Evolutionary conservation across 306 rosid genomes (phyloP), one percentile per base, ranked within the genome.

Genomic region (Quercus gilva): DNA sequence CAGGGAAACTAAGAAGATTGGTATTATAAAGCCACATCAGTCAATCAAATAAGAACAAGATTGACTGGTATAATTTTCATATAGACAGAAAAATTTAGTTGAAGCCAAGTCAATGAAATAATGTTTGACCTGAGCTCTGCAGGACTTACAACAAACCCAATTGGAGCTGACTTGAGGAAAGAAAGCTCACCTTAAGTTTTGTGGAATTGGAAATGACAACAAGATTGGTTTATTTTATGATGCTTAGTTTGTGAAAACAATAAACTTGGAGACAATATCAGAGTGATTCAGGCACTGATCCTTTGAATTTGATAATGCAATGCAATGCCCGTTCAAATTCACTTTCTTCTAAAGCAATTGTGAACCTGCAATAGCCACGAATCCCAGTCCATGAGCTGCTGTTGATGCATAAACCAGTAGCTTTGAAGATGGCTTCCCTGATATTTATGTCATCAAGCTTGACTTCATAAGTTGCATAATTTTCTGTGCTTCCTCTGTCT

Each of bases 351-450:
- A 92, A 78, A 4, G 98, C 98, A 74, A 90, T 81, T 67, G 92
- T 89, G 87, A 95, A 90, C 49, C 97, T 90, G 75, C 99, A 95
- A 83, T 87, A 95, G 80, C 98, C 94, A 65, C 97, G 97, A 80
- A 95, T 90, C 75, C 97, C 98, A 29, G 99, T 92, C 99, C 98
- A 95, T 13, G 84, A 88, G 85, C 97, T 88, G 74, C 98, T 89
- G 72, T 95, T 95, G 90, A 92, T 91, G 93, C 98, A 92, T 76
- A 95, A 82, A 51, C 96, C 99, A 33, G 97, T 95, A 81, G 88
- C 81, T 83, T 82, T 88, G 69, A 85, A 87, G 61, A 95, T 76
- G 71, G 85, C 92, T 71, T 75, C 91, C 86, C 99, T 85, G 53
- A 95, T 91, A 35, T 90, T 92, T 13, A 90, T 83, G 87, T 92